phyloP scores from a whole-genome alignment of 208 protist genomes.

The Trypanosoma cruzi region DNA sequence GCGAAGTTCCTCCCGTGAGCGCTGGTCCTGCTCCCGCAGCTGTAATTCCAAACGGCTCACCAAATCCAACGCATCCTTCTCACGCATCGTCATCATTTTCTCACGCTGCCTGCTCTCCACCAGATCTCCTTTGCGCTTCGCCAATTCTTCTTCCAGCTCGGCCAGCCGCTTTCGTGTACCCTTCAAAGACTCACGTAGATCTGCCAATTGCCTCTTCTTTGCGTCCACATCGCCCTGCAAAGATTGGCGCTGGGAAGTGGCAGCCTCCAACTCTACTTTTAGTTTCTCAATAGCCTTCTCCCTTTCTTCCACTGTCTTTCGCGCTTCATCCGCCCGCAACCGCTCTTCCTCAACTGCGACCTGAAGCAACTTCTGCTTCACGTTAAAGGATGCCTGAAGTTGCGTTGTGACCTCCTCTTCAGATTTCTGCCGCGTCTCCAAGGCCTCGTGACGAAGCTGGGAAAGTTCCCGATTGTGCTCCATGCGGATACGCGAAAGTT shows the following conservation, averaged over 20 bases:
- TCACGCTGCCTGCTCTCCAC: slow-evolving; percentile 30
- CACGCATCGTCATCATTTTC: slow-evolving; percentile 28
- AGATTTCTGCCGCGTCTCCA: slow-evolving; percentile 40
- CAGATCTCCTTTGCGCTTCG: slow-evolving; percentile 27
- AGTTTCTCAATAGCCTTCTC: slow-evolving; percentile 5
- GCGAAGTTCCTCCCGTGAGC: slow-evolving; percentile 41
- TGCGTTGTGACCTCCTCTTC: slow-evolving; percentile 55
- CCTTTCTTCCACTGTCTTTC: slow-evolving; percentile 15
- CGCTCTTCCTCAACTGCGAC: slow-evolving; percentile 54
- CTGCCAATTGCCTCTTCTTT: slow-evolving; percentile 9
- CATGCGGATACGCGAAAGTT: slow-evolving; percentile 44
- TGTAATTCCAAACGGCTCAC: slow-evolving; percentile 37
- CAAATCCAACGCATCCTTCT: slow-evolving; percentile 21
- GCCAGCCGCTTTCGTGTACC: not conserved
- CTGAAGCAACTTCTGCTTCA: slow-evolving; percentile 53
- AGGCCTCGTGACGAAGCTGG: slow-evolving; percentile 47
- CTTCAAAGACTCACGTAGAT: slow-evolving; percentile 8
- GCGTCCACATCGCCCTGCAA: slow-evolving; percentile 26
- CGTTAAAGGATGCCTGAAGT: slow-evolving; percentile 48
- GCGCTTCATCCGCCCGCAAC: slow-evolving; percentile 30
- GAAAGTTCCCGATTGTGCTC: slow-evolving; percentile 51
- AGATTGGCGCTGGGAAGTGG: not conserved
- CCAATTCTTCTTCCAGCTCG: slow-evolving; percentile 18
- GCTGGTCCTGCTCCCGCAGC: slow-evolving; percentile 43
- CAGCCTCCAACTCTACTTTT: slow-evolving; percentile 3